phyloP scores from a whole-genome alignment of 768 basidiomycete species.

The Kwoniella botswanensis region DNA sequence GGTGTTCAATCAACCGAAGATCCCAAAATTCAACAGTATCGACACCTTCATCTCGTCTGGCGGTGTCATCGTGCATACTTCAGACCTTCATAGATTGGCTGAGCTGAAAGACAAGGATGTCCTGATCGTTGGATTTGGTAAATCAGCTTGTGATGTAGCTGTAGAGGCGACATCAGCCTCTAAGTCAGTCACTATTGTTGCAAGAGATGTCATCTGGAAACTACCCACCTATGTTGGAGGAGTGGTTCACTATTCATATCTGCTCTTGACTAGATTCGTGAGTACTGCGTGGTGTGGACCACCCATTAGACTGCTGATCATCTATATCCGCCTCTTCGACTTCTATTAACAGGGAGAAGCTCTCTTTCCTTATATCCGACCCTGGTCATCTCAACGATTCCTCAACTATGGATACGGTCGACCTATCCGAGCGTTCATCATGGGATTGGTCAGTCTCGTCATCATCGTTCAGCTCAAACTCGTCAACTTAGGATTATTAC shows the following conservation, averaged over 20 bases:
- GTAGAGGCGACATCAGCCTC: background rate
- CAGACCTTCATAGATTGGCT: background rate
- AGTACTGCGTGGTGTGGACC: background rate
- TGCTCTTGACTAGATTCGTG: slow-evolving; percentile 11
- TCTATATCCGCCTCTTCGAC: background rate
- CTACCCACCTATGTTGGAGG: slow-evolving; percentile 6
- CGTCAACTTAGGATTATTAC: background rate
- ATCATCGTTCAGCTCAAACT: slow-evolving; percentile 6
- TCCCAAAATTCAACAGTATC: background rate
- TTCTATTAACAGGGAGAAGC: slow-evolving; percentile 1
- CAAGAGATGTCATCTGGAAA: slow-evolving; percentile 9
- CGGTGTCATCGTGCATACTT: slow-evolving; percentile 3
- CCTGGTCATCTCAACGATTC: slow-evolving; percentile 6
- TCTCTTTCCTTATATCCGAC: slow-evolving; percentile 7
- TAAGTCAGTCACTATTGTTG: slow-evolving; percentile 2
- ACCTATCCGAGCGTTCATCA: background rate
- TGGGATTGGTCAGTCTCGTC: background rate
- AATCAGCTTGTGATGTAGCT: slow-evolving; percentile 11
- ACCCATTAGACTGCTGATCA: background rate
- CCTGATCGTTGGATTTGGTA: slow-evolving; percentile 7
- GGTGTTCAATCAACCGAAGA: slow-evolving; percentile 2
- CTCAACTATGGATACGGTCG: slow-evolving; percentile 6
- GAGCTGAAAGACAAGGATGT: slow-evolving; percentile 5
- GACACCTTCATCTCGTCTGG: background rate
- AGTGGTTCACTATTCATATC: slow-evolving; percentile 1